A percentile compares a stretch with the other conserved stretches of the same genome.
Conservation (phyloP, 2,329 filamentous ascomycete species). For the Aspergillus sp. region DNA sequence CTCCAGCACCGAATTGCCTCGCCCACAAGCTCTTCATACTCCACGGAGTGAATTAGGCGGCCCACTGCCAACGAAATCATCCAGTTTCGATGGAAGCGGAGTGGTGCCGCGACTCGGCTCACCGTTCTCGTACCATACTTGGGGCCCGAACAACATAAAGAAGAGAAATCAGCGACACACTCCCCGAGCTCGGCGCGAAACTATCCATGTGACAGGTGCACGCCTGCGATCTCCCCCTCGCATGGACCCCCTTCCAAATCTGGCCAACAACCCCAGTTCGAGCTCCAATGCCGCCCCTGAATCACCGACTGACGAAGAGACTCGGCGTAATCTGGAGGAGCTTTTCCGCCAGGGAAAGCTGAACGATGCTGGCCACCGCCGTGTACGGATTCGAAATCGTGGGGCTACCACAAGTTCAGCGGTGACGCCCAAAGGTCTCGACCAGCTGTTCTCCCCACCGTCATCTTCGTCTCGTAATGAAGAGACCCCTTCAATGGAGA, state of each 20-base stretch:
- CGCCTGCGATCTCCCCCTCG: constrained; percentile 55
- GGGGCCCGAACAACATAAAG: constrained; percentile 45
- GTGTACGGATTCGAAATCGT: constrained; percentile 60
- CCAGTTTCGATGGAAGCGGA: constrained; percentile 19
- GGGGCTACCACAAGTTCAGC: constrained; percentile 60
- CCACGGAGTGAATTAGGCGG: constrained; percentile 5
- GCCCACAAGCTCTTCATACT: constrained; percentile 29
- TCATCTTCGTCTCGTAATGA: constrained; percentile 32
- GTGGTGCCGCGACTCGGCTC: constrained; percentile 48
- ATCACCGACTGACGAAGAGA: constrained; percentile 58
- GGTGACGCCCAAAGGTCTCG: constrained; percentile 53
- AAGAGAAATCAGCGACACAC: constrained; percentile 32
- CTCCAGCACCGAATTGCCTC: constrained; percentile 36
- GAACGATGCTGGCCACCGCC: constrained; percentile 53
- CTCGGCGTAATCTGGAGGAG: constrained; percentile 55
- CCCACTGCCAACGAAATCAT: constrained; percentile 15
- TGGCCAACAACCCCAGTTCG: constrained; percentile 41
- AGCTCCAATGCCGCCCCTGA: constrained; percentile 40
- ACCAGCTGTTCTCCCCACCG: constrained; percentile 56
- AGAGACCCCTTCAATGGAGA: constrained; percentile 21
- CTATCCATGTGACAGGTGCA: constrained; percentile 45
- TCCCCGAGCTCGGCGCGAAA: constrained; percentile 40
- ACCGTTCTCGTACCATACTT: constrained; percentile 51
- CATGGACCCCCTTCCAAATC: constrained; percentile 54
- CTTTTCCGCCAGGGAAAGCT: constrained; percentile 37